A percentile compares a stretch with the other conserved stretches of the same genome.
Evolutionary conservation across 805 yeast genomes (phyloP).

Genomic region (Candida quercuum): DNA sequence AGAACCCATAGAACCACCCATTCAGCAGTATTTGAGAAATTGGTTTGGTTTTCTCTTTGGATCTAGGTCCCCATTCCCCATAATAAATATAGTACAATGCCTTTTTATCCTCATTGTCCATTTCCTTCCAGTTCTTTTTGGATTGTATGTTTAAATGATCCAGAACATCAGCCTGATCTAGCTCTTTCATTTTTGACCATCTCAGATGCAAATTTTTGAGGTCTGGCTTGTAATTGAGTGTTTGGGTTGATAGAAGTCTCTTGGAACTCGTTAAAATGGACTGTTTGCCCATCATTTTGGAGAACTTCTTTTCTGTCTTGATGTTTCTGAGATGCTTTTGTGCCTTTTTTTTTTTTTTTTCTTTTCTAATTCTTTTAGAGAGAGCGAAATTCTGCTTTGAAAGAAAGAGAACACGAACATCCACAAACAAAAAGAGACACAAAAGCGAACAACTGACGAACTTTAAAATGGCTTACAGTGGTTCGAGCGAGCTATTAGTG

Average conservation of each 20-base stretch:
- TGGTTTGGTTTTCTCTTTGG: constrained; percentile 5
- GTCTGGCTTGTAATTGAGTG: constrained; percentile 16
- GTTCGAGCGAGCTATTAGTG: background rate
- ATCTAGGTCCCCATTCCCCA: constrained; percentile 35
- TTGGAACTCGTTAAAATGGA: background rate
- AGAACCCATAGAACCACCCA: constrained; percentile 14
- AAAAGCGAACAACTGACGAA: background rate
- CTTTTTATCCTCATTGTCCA: constrained; percentile 24
- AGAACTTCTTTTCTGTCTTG: background rate
- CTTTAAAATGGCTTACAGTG: background rate
- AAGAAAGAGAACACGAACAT: background rate
- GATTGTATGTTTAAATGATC: constrained; percentile 30
- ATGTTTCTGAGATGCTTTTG: background rate
- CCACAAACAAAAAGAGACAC: background rate
- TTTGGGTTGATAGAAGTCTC: background rate
- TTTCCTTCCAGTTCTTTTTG: constrained; percentile 27
- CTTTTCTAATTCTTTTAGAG: background rate
- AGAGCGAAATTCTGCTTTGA: background rate
- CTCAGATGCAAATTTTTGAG: constrained; percentile 22
- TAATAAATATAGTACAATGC: constrained; percentile 31
- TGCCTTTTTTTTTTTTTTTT: background rate
- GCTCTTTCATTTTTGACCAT: constrained; percentile 29
- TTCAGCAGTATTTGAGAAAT: constrained; percentile 12
- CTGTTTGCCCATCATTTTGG: background rate
- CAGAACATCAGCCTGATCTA: constrained; percentile 29